These are phyloP conservation scores for Euphorbia celastroides DNA, from an alignment of 441 rosid species.

Conservation along the genomic window DNA sequence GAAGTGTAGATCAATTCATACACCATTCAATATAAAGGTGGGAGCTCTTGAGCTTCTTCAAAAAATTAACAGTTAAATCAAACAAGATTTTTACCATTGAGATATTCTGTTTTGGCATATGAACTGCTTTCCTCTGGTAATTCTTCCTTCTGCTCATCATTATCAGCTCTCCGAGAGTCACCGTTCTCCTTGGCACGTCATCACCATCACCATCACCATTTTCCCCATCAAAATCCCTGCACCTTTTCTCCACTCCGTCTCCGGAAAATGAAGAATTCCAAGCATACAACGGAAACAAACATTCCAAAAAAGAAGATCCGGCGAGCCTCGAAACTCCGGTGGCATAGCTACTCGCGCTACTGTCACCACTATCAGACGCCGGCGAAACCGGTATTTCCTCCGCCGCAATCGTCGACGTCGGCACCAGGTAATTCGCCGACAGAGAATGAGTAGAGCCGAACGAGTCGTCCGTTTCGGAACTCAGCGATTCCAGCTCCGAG, in stretches of 20 bases:
- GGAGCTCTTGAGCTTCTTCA: no score
- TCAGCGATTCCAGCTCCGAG: conserved; percentile 31
- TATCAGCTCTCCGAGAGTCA: conserved; percentile 80
- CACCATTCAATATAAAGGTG: no score
- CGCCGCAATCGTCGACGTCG: conserved; percentile 24
- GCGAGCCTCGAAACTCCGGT: conserved; percentile 60
- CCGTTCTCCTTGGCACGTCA: conserved; percentile 35
- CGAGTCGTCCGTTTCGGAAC: conserved; percentile 43
- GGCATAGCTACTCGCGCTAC: conserved; percentile 61
- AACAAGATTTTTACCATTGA: conserved; percentile 46
- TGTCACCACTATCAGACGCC: conserved; percentile 50
- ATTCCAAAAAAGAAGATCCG: conserved; percentile 68
- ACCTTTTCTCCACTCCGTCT: conserved; percentile 20
- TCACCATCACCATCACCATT: conserved; percentile 18
- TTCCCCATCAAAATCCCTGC: conserved; percentile 20
- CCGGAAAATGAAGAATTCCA: conserved; percentile 38
- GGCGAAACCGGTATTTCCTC: conserved; percentile 44
- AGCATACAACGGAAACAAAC: conserved; percentile 67
- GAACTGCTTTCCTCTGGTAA: conserved; percentile 53
- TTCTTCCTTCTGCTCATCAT: conserved; percentile 80
- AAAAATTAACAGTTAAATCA: no score
- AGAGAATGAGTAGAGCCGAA: conserved; percentile 51
- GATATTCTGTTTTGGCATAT: conserved; percentile 40
- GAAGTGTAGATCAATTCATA: no score
- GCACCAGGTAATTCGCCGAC: conserved; percentile 33